Conservation (phyloP, 192 early-diverging fungal genomes). For the Coemansia sp. region DNA sequence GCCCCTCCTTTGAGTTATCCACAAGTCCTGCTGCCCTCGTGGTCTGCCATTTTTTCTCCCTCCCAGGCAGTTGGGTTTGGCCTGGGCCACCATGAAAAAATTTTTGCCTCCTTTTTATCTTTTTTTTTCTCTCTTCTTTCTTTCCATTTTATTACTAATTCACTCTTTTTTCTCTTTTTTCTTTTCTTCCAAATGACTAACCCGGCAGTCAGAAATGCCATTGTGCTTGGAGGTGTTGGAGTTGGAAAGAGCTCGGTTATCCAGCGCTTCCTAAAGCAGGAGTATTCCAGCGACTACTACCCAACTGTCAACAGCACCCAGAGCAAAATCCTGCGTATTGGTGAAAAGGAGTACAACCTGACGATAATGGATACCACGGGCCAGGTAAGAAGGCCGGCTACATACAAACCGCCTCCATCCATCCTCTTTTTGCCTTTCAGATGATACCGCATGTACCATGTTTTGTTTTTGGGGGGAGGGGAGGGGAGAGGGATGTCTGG, state of each 20-base stretch:
- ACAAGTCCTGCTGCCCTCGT: not conserved
- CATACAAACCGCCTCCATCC: too few relatives aligned
- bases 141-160: not conserved
- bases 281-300: constrained; percentile 89
- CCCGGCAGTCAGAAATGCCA: constrained; percentile 38
- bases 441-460: not conserved
- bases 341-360: constrained; percentile 79
- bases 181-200: constrained; percentile 8
- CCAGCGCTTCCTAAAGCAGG: constrained; percentile 88
- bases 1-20: not conserved
- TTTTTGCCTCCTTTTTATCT: not conserved
- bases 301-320: constrained; percentile 95
- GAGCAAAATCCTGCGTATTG: constrained; percentile 75
- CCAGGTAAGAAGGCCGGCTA: constrained; percentile 57
- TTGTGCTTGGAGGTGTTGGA: constrained; percentile 33
- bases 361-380: constrained; percentile 97
- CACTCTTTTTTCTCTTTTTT: constrained; percentile 6
- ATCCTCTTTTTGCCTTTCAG: not conserved
- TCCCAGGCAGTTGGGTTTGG: too few relatives aligned
- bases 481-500: too few relatives aligned
- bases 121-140: not conserved
- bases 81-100: too few relatives aligned
- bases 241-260: constrained; percentile 84
- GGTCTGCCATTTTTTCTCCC: not conserved
- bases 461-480: not conserved